Base-by-base conservation (phyloP, 1,139 yeast genomes). In the Geotrichum histeridarum region DNA sequence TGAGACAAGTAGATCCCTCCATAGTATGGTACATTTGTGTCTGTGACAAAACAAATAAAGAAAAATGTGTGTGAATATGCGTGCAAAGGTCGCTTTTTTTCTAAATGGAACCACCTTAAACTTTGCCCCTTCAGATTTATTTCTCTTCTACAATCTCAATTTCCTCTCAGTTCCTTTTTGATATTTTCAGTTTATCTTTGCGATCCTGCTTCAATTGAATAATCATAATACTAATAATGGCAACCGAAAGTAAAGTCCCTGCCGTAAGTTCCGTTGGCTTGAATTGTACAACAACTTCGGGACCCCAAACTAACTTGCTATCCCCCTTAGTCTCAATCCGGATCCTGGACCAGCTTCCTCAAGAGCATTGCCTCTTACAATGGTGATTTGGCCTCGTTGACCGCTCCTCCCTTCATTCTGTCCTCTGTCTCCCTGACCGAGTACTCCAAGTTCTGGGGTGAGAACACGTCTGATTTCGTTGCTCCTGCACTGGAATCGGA, bases 381-480 rank as follows among this genome's bases (percentile, higher is more conserved):
- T 63, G 99, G 99, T 42, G 99, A 93, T 69, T 75, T 93, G 62
- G 87, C 96, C 15, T 84, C 96, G 1, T 75, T 93, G 66, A 90
- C 99, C 1, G 99, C 99, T 1, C 99, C 99, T 31, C 97, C 99
- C n/a, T 93, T 93, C 72, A 93, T 93, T 63, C 77, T 93, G 59
- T 88, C 96, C 8, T 91, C 96, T 30, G 85, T 87, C 7, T 91
- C 98, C 2, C 77, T 89, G 64, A 82, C 83, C 32, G 99, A 93
- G 73, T 93, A 87, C 72, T 86, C 96, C 15, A 93, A 88, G 69
- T 93, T 89, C 62, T 74, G 77, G 77, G 70, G 91, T 50, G 96
- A 90, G 70, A 93, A 87, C 67, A 90, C 93, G 14, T 91, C 88
- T 62, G 77, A 90, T 60, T 79, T 93, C 57, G 71, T 89, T 56